Evolutionary conservation across 73 alveolate species (phyloP).

Genomic region (Paraurostyla sp.): DNA sequence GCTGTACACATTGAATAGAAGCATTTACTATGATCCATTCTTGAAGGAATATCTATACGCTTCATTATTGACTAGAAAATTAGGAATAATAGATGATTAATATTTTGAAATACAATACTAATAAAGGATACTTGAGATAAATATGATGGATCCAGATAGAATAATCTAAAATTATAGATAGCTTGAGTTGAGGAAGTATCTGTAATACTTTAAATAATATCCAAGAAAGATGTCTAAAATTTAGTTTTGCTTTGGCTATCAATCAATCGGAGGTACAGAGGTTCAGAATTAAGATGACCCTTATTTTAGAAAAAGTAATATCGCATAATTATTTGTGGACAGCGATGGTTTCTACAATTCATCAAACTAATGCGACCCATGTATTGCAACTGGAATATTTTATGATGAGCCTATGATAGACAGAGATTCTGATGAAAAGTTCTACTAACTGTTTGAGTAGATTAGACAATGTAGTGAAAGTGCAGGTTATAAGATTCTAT

Average conservation of each 20-base stretch:
- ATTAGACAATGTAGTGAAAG: not conserved
- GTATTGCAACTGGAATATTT: conserved; percentile 18
- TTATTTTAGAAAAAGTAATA: not conserved
- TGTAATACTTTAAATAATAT: not conserved
- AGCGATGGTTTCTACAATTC: conserved; percentile 4
- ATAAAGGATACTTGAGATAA: not conserved
- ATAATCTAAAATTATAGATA: not conserved
- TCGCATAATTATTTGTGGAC: not conserved
- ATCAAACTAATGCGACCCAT: conserved; percentile 2
- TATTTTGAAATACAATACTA: not conserved
- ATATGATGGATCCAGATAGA: not conserved
- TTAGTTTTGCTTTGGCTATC: not conserved
- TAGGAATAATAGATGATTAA: conserved; percentile 6
- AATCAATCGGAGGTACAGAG: conserved; percentile 15
- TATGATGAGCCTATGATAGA: not conserved
- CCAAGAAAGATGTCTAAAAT: conserved; percentile 13
- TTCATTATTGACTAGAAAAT: not conserved
- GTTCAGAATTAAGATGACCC: not conserved
- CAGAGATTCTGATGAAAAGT: not conserved
- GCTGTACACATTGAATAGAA: not conserved
- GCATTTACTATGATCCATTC: not conserved
- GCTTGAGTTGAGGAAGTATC: not conserved
- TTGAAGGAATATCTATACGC: not conserved
- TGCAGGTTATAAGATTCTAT: not conserved
- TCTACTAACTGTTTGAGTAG: not conserved